A percentile compares a stretch with the other conserved stretches of the same genome.
Evolutionary conservation across 2,329 filamentous ascomycete genomes (phyloP).

Genomic region (Monosporascus sp.): DNA sequence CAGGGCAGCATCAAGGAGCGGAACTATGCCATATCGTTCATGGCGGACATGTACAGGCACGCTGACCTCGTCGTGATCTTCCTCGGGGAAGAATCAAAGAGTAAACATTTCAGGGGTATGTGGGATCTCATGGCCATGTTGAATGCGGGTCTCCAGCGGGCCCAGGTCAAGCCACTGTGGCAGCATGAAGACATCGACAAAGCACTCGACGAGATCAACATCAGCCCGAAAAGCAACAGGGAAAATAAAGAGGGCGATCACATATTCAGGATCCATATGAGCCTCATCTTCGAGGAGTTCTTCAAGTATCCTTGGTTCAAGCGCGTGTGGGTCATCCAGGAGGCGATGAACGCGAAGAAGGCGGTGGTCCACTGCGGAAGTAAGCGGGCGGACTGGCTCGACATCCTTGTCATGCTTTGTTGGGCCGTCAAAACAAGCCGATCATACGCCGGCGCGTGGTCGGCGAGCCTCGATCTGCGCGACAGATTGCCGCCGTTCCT

Average conservation of each 20-base stretch:
- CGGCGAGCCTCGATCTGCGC: background rate
- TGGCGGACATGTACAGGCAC: constrained; percentile 1
- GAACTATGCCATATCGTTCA: constrained; percentile 3
- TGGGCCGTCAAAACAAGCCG: constrained; percentile 1
- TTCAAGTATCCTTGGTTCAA: constrained; percentile 1
- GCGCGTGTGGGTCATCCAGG: constrained; percentile 4
- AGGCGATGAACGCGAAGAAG: constrained; percentile 2
- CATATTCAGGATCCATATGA: constrained; percentile 1
- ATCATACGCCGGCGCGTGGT: background rate
- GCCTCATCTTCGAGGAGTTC: constrained; percentile 1
- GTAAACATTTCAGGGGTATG: constrained; percentile 1
- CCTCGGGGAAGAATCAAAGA: background rate
- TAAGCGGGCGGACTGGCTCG: constrained; percentile 1
- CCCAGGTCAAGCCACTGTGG: background rate
- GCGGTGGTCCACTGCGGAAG: background rate
- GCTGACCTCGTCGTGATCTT: background rate
- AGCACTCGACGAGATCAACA: background rate
- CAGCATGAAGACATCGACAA: constrained; percentile 1
- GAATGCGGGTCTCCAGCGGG: background rate
- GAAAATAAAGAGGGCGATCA: background rate
- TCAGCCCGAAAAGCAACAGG: background rate
- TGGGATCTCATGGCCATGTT: constrained; percentile 2
- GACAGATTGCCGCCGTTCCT: constrained; percentile 2
- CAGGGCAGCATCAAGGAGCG: constrained; percentile 3
- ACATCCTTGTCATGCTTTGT: constrained; percentile 2